These are phyloP conservation scores for Osmanthus fragrans DNA, from an alignment of 257 asterid species.

Conservation along the genomic window DNA sequence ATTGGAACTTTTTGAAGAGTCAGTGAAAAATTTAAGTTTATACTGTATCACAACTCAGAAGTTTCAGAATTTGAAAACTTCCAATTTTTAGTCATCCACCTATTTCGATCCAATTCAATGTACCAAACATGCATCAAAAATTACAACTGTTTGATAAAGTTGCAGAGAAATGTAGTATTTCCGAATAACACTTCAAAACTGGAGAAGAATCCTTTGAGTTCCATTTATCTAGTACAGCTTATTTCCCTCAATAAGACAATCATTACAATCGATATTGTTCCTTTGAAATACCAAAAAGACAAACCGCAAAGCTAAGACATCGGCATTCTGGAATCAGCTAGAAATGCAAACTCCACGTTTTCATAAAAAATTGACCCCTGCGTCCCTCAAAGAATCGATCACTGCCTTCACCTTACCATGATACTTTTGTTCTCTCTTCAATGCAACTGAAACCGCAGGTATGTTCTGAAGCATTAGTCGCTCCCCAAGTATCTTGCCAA, in stretches of 20 bases:
- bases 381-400: constrained; percentile 64
- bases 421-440: constrained; percentile 75
- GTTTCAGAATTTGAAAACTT: too few species aligned
- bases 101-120: too few species aligned
- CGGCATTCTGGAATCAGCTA: background rate
- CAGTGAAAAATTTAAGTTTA: too few species aligned
- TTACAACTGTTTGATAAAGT: background rate
- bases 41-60: too few species aligned
- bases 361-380: constrained; percentile 68
- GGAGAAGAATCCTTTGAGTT: background rate
- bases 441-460: constrained; percentile 72
- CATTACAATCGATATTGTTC: background rate
- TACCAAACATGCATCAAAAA: too few species aligned
- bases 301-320: background rate
- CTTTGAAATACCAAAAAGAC: background rate
- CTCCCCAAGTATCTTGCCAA: constrained; percentile 82
- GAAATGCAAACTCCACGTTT: constrained; percentile 1
- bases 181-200: background rate
- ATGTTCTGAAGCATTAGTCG: constrained; percentile 56
- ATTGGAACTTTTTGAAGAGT: too few species aligned
- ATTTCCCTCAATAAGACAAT: too few species aligned
- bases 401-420: constrained; percentile 93
- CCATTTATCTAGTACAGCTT: too few species aligned
- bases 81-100: too few species aligned
- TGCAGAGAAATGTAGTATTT: too few species aligned